phyloP scores from a whole-genome alignment of 176 grass and related monocot genomes.

The Zizania latifolia region DNA sequence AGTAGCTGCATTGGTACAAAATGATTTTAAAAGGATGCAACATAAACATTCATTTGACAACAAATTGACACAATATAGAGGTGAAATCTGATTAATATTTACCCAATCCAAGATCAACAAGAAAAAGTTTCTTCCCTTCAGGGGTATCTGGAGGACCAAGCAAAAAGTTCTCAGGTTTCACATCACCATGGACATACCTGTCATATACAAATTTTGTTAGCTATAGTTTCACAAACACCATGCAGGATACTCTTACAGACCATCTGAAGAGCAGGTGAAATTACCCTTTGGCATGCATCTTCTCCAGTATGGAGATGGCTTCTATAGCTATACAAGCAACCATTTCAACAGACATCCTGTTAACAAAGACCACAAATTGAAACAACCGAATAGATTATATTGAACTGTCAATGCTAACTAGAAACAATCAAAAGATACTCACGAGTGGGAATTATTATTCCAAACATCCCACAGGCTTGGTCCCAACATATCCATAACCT shows the following conservation, averaged over 20 bases:
- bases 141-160: slow-evolving; percentile 77
- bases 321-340: slow-evolving; percentile 97
- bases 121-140: slow-evolving; percentile 95
- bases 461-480: slow-evolving; percentile 97
- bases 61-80: slow-evolving; percentile 2
- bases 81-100: slow-evolving; percentile 34
- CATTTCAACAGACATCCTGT: slow-evolving; percentile 94
- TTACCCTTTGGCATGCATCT: slow-evolving; percentile 95
- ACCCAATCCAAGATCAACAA: slow-evolving; percentile 99
- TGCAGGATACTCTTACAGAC: not conserved
- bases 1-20: slow-evolving; percentile 45
- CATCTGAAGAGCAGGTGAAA: slow-evolving; percentile 19
- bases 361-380: not conserved
- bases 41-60: slow-evolving; percentile 23
- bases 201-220: slow-evolving; percentile 37
- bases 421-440: slow-evolving; percentile 17
- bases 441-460: slow-evolving; percentile 94
- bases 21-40: slow-evolving; percentile 17
- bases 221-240: slow-evolving; percentile 1
- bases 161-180: slow-evolving; percentile 96
- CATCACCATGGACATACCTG: slow-evolving; percentile 93
- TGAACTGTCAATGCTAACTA: slow-evolving; percentile 12
- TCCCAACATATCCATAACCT: slow-evolving; percentile 94
- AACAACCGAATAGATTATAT: slow-evolving; percentile 7
- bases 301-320: slow-evolving; percentile 90